Evolutionary conservation across 345 rosid genomes (phyloP).

Genomic region (Brassica cretica): DNA sequence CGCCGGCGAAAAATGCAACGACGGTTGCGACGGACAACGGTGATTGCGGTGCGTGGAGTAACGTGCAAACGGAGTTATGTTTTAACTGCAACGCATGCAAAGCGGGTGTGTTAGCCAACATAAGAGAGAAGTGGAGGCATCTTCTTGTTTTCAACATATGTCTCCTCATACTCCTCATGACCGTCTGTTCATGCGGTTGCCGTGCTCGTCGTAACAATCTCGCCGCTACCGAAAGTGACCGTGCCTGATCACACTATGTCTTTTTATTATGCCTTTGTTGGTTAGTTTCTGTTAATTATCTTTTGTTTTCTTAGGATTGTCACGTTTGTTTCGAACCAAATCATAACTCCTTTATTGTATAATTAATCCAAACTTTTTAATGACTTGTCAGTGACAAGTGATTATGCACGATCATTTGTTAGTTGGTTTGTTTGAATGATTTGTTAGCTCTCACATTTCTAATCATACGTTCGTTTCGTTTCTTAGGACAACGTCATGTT

Average conservation of each 20-base stretch:
- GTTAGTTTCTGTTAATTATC: background rate
- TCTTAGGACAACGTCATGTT: background rate
- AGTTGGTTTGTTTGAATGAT: background rate
- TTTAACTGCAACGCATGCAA: constrained; percentile 64
- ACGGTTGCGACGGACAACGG: constrained; percentile 13
- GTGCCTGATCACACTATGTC: background rate
- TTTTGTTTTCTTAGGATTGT: background rate
- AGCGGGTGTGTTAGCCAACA: constrained; percentile 49
- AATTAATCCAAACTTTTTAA: background rate
- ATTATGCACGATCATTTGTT: background rate
- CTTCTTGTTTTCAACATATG: constrained; percentile 40
- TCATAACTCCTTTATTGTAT: background rate
- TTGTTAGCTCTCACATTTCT: no score
- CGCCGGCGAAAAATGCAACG: constrained; percentile 19
- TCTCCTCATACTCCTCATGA: constrained; percentile 34
- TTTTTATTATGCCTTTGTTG: background rate
- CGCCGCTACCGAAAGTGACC: constrained; percentile 10
- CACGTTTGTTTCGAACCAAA: background rate
- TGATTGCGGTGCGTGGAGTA: constrained; percentile 59
- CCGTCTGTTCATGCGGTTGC: constrained; percentile 39
- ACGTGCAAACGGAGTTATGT: constrained; percentile 47
- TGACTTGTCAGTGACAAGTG: background rate
- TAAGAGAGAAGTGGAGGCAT: constrained; percentile 49
- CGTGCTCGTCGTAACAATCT: constrained; percentile 46
- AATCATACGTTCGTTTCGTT: background rate